phyloP scores from a whole-genome alignment of 352 stramenopile genomes.

The Phytophthora fragariae region DNA sequence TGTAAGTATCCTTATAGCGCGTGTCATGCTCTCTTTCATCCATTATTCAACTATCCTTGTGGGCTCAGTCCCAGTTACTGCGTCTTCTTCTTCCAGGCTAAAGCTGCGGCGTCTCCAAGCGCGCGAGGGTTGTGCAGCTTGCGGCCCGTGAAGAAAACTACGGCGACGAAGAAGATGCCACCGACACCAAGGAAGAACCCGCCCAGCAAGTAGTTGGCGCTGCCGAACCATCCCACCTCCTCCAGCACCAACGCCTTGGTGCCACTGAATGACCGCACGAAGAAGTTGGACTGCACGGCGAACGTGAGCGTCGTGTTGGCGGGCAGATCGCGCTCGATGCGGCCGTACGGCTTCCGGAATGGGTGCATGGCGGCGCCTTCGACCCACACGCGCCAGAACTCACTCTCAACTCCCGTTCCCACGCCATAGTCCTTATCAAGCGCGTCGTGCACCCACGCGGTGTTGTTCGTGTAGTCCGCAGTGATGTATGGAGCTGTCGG shows the following conservation, averaged over 20 bases:
- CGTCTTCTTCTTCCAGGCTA: slow-evolving; percentile 73
- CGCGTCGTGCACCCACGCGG: slow-evolving; percentile 72
- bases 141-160: slow-evolving; percentile 53
- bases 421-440: slow-evolving; percentile 47
- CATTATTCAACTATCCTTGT: slow-evolving; percentile 1
- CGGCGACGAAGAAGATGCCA: slow-evolving; percentile 57
- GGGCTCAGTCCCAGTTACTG: slow-evolving; percentile 20
- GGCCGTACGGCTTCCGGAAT: slow-evolving; percentile 78
- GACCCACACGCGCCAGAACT: slow-evolving; percentile 83
- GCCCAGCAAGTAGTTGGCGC: slow-evolving; percentile 60
- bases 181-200: slow-evolving; percentile 66
- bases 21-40: not conserved
- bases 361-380: slow-evolving; percentile 65
- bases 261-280: slow-evolving; percentile 67
- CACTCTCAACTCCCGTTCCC: slow-evolving; percentile 71
- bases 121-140: slow-evolving; percentile 57
- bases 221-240: slow-evolving; percentile 77
- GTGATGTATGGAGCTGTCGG: slow-evolving; percentile 47
- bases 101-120: slow-evolving; percentile 55
- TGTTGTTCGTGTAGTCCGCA: slow-evolving; percentile 80
- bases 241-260: slow-evolving; percentile 75
- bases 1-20: too few species aligned
- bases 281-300: slow-evolving; percentile 86
- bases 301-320: slow-evolving; percentile 68
- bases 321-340: slow-evolving; percentile 63